A percentile compares a stretch with the other conserved stretches of the same genome.
Evolutionary conservation across 371 early-diverging fungal species (phyloP).

Genomic region (Actinomortierella wolfii): DNA sequence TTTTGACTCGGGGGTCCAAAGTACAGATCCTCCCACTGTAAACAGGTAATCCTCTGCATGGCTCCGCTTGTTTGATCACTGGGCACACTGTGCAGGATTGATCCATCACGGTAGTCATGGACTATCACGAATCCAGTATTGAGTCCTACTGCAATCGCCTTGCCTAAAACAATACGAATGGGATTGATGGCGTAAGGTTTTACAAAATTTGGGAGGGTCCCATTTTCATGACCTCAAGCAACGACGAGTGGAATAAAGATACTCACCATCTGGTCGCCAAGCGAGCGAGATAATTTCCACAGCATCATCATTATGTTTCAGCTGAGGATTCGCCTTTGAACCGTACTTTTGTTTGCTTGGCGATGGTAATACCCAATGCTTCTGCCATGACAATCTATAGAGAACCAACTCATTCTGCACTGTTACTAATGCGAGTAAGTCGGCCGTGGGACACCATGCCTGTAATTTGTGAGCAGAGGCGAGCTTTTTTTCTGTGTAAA

Average conservation of each 20-base stretch:
- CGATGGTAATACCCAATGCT: conserved; percentile 23
- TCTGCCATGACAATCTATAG: conserved; percentile 35
- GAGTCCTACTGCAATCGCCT: conserved; percentile 38
- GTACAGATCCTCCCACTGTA: too few relatives aligned
- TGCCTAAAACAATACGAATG: conserved; percentile 7
- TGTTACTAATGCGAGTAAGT: conserved; percentile 31
- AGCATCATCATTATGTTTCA: not conserved
- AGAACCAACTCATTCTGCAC: conserved; percentile 31
- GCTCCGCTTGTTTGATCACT: too few relatives aligned
- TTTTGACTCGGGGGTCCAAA: too few relatives aligned
- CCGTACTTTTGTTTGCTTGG: not conserved
- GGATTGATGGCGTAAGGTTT: not conserved
- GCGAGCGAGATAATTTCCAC: conserved; percentile 22
- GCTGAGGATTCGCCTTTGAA: too few relatives aligned
- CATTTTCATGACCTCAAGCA: not conserved
- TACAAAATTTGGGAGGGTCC: too few relatives aligned
- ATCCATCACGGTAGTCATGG: conserved; percentile 36
- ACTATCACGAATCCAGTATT: conserved; percentile 21
- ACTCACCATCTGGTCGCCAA: conserved; percentile 39
- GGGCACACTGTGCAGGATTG: not conserved
- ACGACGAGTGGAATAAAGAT: too few relatives aligned
- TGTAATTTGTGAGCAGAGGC: conserved; percentile 14
- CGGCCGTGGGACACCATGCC: conserved; percentile 40
- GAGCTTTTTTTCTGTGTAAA: conserved; percentile 25
- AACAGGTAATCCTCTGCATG: too few relatives aligned